Percentiles rank a stretch among this genome's conserved stretches.
Evolutionary conservation across 2,329 filamentous ascomycete genomes (phyloP).

Genomic region (Aspergillus fumigatiaffinis): DNA sequence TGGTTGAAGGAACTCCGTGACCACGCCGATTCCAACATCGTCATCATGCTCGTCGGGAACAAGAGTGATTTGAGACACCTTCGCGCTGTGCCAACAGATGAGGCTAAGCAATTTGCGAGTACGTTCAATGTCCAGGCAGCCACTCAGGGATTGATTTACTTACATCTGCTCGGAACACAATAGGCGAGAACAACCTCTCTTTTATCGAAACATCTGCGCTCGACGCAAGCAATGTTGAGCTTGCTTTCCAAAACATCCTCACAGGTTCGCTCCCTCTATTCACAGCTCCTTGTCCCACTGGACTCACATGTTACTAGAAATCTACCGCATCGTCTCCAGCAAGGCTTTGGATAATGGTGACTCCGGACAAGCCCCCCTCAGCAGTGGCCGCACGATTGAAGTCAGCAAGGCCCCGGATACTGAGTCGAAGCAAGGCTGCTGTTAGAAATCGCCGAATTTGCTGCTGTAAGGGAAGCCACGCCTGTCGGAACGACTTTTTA

Average conservation of each 20-base stretch:
- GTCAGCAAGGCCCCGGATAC: slow-evolving; percentile 82
- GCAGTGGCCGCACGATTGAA: slow-evolving; percentile 73
- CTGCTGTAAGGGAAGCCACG: slow-evolving; percentile 20
- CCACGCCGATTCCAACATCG: slow-evolving; percentile 97
- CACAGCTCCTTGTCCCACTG: slow-evolving; percentile 4
- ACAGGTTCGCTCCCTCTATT: slow-evolving; percentile 63
- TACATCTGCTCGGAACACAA: slow-evolving; percentile 23
- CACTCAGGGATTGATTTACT: neutral
- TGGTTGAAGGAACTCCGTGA: slow-evolving; percentile 99
- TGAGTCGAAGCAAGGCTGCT: slow-evolving; percentile 60
- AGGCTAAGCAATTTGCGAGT: slow-evolving; percentile 98
- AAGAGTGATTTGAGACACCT: slow-evolving; percentile 99
- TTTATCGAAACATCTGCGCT: slow-evolving; percentile 99
- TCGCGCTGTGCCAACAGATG: slow-evolving; percentile 92
- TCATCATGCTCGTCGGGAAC: slow-evolving; percentile 99
- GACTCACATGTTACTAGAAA: slow-evolving; percentile 59
- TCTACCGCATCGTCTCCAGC: slow-evolving; percentile 98
- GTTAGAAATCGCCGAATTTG: slow-evolving; percentile 25
- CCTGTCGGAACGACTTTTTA: slow-evolving; percentile 34
- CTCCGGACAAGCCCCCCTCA: slow-evolving; percentile 71
- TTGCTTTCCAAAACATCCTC: slow-evolving; percentile 98
- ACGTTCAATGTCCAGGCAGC: slow-evolving; percentile 28
- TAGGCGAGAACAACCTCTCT: slow-evolving; percentile 95
- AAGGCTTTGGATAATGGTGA: slow-evolving; percentile 93
- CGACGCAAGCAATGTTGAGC: slow-evolving; percentile 97